Conservation (phyloP, 257 asterid genomes). For the Apocynum venetum region DNA sequence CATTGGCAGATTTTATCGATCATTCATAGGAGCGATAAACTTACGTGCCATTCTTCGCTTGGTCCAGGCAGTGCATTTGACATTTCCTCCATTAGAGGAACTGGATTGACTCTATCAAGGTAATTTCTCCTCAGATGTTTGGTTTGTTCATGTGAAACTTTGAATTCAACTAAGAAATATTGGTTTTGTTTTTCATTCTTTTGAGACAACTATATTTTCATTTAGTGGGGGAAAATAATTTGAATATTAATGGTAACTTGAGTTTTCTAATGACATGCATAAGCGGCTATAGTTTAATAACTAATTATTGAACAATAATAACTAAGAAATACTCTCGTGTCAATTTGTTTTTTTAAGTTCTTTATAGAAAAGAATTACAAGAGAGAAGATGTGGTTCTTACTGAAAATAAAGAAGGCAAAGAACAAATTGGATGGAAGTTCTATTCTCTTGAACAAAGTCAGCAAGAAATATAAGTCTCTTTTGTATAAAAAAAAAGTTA, state of each 20-base stretch:
- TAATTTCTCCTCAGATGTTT: conserved; percentile 25
- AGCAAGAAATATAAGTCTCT: neutral
- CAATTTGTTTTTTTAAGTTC: neutral
- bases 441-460: neutral
- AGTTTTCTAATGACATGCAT: neutral
- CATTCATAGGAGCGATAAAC: conserved; percentile 38
- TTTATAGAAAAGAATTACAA: neutral
- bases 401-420: neutral
- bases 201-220: neutral
- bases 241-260: neutral
- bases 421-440: neutral
- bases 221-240: neutral
- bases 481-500: neutral
- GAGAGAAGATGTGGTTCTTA: neutral
- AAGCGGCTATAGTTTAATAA: neutral
- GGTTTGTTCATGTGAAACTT: neutral
- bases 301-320: neutral
- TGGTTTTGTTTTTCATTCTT: neutral
- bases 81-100: conserved; percentile 49
- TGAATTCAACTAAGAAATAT: neutral
- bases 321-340: neutral
- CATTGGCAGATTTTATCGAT: conserved; percentile 32
- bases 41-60: conserved; percentile 61
- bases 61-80: conserved; percentile 49
- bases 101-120: conserved; percentile 58